Conservation (phyloP, 2,329 filamentous ascomycete species). For the Sarocladium kiliense region DNA sequence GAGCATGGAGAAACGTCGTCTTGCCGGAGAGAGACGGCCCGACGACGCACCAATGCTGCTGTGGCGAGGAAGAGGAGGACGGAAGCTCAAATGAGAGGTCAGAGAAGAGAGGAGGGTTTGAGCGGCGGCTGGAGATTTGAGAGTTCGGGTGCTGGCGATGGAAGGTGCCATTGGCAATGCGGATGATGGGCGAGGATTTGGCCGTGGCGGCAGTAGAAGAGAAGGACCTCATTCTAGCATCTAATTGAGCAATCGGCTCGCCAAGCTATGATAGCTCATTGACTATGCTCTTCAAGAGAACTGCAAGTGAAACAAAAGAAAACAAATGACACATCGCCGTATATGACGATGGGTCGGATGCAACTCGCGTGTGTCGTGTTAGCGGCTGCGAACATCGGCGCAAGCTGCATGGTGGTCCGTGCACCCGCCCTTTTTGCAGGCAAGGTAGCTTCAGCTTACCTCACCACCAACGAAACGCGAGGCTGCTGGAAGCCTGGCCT, state of each 20-base stretch:
- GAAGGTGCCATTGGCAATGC: slow-evolving; percentile 75
- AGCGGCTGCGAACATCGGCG: slow-evolving; percentile 1
- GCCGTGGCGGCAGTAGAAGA: slow-evolving; percentile 3
- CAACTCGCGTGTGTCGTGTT: neutral
- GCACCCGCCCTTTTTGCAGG: too few species aligned
- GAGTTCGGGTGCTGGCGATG: slow-evolving; percentile 68
- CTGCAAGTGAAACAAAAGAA: too few species aligned
- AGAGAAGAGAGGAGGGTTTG: slow-evolving; percentile 70
- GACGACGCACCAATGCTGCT: slow-evolving; percentile 76
- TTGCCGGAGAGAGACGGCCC: slow-evolving; percentile 74
- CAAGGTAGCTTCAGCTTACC: slow-evolving; percentile 14
- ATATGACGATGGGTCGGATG: neutral
- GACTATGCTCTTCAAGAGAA: too few species aligned
- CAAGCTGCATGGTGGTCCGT: neutral
- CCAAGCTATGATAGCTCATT: neutral
- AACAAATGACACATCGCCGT: neutral
- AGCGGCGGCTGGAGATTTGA: slow-evolving; percentile 14
- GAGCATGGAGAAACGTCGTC: slow-evolving; percentile 74
- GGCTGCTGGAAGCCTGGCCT: slow-evolving; percentile 10
- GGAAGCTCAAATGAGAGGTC: slow-evolving; percentile 66
- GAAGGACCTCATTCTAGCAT: slow-evolving; percentile 4
- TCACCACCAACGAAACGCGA: slow-evolving; percentile 12
- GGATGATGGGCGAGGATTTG: slow-evolving; percentile 54
- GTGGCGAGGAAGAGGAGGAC: slow-evolving; percentile 35
- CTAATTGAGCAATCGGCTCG: neutral